Conservation (phyloP, 345 rosid genomes). For the Boechera divaricarpa region DNA sequence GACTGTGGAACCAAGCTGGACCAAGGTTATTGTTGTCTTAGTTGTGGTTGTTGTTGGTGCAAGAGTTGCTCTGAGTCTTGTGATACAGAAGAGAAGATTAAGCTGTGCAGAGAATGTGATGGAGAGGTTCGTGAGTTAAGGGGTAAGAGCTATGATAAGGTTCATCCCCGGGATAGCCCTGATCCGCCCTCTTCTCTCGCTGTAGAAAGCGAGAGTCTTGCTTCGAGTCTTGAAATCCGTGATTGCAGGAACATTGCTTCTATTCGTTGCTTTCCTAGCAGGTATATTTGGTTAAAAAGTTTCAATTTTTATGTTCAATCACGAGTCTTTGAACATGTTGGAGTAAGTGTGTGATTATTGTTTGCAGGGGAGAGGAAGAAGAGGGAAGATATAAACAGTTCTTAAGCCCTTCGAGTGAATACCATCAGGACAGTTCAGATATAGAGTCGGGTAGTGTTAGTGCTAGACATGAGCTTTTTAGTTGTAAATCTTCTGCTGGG, state of each 20-base stretch:
- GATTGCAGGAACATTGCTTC: constrained; percentile 62
- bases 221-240: constrained; percentile 55
- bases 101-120: constrained; percentile 69
- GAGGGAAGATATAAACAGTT: constrained; percentile 65
- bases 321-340: constrained; percentile 8
- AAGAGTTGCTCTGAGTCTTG: constrained; percentile 47
- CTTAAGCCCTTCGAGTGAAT: constrained; percentile 70
- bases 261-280: constrained; percentile 60
- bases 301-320: neutral
- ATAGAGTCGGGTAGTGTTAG: constrained; percentile 84
- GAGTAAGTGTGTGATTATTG: constrained; percentile 8
- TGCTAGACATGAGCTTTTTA: constrained; percentile 72
- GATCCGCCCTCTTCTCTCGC: constrained; percentile 59
- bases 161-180: constrained; percentile 79
- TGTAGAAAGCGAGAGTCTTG: constrained; percentile 49
- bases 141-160: constrained; percentile 68
- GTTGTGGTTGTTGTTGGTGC: constrained; percentile 71
- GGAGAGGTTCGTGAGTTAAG: constrained; percentile 50
- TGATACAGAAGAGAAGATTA: constrained; percentile 43
- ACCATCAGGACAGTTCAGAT: constrained; percentile 66
- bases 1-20: constrained; percentile 53
- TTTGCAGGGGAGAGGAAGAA: constrained; percentile 81
- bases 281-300: constrained; percentile 51
- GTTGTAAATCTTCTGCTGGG: constrained; percentile 71
- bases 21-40: constrained; percentile 60